Evolutionary conservation across 371 early-diverging fungal species (phyloP).

Genomic region (Actinomortierella ambigua): DNA sequence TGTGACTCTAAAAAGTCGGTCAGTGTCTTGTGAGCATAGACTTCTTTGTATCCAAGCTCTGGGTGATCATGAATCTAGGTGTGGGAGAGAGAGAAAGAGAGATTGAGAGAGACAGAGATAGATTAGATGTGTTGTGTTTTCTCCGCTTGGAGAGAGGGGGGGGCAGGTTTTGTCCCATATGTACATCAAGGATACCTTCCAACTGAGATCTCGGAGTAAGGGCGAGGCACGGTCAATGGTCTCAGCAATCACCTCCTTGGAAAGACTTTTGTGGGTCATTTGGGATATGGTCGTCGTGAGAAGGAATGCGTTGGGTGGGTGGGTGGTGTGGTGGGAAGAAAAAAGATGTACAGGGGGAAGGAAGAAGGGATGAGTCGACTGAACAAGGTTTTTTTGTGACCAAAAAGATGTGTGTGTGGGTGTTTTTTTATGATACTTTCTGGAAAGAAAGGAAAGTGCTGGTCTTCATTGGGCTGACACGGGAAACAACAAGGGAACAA

Average conservation of each 20-base stretch:
- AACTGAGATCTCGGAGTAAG: conserved; percentile 57
- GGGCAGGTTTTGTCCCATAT: background rate
- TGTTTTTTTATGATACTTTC: too few relatives aligned
- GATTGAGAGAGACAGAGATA: too few relatives aligned
- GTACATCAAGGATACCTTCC: conserved; percentile 41
- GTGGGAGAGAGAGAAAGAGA: conserved; percentile 6
- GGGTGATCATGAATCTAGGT: conserved; percentile 48
- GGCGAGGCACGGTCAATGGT: conserved; percentile 53
- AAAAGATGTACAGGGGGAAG: background rate
- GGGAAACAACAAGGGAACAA: too few relatives aligned
- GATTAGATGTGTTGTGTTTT: too few relatives aligned
- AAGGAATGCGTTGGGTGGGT: too few relatives aligned
- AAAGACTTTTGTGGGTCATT: conserved; percentile 17
- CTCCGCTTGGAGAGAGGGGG: too few relatives aligned
- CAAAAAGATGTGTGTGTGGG: too few relatives aligned
- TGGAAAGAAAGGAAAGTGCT: too few relatives aligned
- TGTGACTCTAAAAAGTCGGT: conserved; percentile 42
- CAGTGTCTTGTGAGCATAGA: conserved; percentile 45
- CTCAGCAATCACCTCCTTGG: conserved; percentile 17
- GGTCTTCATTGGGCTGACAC: too few relatives aligned
- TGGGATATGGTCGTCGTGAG: too few relatives aligned
- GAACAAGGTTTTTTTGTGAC: too few relatives aligned
- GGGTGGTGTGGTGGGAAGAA: background rate
- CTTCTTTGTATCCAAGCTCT: conserved; percentile 47
- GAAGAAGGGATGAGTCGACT: background rate